Evolutionary conservation across 768 basidiomycete genomes (phyloP).

Genomic region (Ephemerocybe angulata): DNA sequence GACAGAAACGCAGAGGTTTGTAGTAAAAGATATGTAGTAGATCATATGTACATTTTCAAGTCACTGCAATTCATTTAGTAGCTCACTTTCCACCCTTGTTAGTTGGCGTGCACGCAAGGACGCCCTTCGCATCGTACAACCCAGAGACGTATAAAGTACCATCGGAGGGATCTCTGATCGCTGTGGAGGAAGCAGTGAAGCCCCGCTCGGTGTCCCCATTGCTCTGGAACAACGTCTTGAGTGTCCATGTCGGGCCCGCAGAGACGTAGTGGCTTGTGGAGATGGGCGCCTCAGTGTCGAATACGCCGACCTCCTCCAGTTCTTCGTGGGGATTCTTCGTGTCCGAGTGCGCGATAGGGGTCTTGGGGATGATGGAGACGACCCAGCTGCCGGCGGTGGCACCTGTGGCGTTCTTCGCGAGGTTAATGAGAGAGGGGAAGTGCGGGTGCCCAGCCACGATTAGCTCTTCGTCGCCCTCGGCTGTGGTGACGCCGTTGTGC

Average conservation of each 20-base stretch:
- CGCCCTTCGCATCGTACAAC: constrained; percentile 52
- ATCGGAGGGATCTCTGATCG: constrained; percentile 49
- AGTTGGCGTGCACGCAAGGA: constrained; percentile 43
- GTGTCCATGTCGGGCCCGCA: constrained; percentile 30
- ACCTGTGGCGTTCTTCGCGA: constrained; percentile 43
- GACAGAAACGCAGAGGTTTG: too few species aligned
- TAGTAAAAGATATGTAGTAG: too few species aligned
- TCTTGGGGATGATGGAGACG: constrained; percentile 36
- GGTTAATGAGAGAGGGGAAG: constrained; percentile 46
- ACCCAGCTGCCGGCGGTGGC: constrained; percentile 57
- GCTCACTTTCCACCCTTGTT: neutral
- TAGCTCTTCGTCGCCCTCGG: constrained; percentile 29
- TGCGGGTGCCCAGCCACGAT: constrained; percentile 67
- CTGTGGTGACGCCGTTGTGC: constrained; percentile 34
- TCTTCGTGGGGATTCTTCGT: neutral
- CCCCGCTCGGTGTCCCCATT: constrained; percentile 49
- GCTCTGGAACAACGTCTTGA: constrained; percentile 73
- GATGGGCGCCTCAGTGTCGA: constrained; percentile 45
- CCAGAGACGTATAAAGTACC: constrained; percentile 51
- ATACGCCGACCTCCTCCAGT: constrained; percentile 15
- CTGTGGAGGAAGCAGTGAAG: constrained; percentile 53
- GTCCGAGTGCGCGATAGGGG: neutral
- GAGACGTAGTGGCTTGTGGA: constrained; percentile 42
- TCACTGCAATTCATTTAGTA: too few species aligned
- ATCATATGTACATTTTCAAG: too few species aligned